Evolutionary conservation across 768 basidiomycete genomes (phyloP), one percentile per base, ranked within the genome.

Genomic region (Boletus rubroflammeus): DNA sequence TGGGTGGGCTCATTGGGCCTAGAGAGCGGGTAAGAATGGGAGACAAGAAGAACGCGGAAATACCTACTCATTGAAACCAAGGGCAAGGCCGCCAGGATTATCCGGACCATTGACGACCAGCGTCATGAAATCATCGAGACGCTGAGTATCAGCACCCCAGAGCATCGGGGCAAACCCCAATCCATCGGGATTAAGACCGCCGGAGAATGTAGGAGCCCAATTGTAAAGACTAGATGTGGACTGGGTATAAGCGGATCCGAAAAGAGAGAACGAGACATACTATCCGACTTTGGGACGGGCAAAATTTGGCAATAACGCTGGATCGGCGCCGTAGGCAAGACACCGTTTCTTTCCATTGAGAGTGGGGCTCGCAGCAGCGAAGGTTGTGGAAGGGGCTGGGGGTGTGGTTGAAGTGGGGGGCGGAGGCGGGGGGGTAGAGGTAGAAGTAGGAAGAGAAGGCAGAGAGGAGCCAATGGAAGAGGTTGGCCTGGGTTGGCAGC

Each of bases 1-100:
- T 95, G 88, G 1, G 72, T 72, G 0, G 51, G 3, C 55, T 85
- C 75, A 57, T 95, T 83, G 26, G 90, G 90, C 67, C 93, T 94
- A 17, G 19, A 25, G 11, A 31, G 26, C 17, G 5, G 19, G 15
- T 70, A 39, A 53, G 45, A 23, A 19, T 7, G 32, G 21, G 28
- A 6, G 14, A 56, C 49, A 19, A 56, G 47, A 48, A 29, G 47
- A 48, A 29, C 6, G 6, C 5, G 3, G 15, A 5, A 47, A 40
- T 21, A 57, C 83, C 11, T 54, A 92, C 93, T 93, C 93, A 63
- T 96, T 97, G 66, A 79, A 70, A 50, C 83, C 86, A 21, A 88
- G 59, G 38, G 76, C 81, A 50, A 63, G 62, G 23, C 70, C 61
- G 50, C 83, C 79, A 62, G 8, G 3, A 38, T 0, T 2, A 38